Evolutionary conservation across 495 filamentous ascomycete species (phyloP).

Genomic region (Xylaria nigripes): DNA sequence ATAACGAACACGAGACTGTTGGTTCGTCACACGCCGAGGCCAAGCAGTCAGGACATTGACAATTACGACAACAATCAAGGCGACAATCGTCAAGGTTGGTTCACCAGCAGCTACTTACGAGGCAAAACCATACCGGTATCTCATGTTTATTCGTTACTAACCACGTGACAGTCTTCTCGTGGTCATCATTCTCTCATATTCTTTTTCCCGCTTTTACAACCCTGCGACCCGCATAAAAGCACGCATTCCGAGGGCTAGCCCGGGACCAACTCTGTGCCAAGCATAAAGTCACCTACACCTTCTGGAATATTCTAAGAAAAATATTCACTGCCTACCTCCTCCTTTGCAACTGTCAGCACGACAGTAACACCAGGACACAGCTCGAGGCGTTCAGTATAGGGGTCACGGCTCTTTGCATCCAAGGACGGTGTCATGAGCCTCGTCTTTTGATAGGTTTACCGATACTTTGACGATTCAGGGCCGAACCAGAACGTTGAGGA

Average conservation of each 20-base stretch:
- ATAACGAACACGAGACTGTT: slow-evolving; percentile 3
- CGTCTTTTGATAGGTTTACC: background rate
- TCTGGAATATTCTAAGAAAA: background rate
- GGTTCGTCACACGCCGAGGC: slow-evolving; percentile 1
- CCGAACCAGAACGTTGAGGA: background rate
- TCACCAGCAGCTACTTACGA: background rate
- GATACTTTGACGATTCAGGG: background rate
- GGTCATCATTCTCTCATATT: background rate
- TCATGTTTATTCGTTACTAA: background rate
- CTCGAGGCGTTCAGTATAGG: background rate
- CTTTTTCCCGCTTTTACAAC: background rate
- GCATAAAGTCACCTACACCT: background rate
- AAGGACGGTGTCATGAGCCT: background rate
- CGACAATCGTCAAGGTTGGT: slow-evolving; percentile 3
- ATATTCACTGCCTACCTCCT: background rate
- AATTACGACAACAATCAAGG: too few relatives aligned
- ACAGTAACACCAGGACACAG: background rate
- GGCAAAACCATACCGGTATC: background rate
- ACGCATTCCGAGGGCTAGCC: background rate
- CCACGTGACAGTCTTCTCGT: background rate
- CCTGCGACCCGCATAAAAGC: slow-evolving; percentile 5
- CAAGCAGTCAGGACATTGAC: background rate
- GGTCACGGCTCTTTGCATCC: background rate
- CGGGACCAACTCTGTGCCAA: background rate
- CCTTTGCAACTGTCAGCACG: background rate